Conservation (phyloP, 1,284 basidiomycete species). For the Ganoderma multipileum region DNA sequence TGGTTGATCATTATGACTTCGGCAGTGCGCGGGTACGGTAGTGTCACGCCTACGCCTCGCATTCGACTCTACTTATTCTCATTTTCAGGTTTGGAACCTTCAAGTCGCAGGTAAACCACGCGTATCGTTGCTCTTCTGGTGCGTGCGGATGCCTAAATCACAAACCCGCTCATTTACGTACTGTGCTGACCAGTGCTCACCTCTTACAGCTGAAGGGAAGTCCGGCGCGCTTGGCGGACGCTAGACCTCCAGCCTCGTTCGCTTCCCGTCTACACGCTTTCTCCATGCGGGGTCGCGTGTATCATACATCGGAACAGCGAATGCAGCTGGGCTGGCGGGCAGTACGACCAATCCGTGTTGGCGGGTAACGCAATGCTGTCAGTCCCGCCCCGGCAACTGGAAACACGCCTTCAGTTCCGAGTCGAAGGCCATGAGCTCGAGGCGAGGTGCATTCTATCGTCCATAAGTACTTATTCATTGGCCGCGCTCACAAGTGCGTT, state of each 20-base stretch:
- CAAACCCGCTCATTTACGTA: background rate
- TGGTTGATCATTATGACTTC: background rate
- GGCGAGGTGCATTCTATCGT: background rate
- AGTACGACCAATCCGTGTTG: background rate
- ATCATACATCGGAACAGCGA: background rate
- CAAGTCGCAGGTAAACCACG: constrained; percentile 1
- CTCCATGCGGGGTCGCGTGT: background rate
- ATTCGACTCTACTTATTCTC: background rate
- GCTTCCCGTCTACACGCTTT: background rate
- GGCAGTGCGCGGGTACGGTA: background rate
- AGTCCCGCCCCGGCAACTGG: background rate
- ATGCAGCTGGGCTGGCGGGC: background rate
- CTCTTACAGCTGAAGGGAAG: background rate
- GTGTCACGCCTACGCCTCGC: background rate
- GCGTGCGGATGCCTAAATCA: background rate
- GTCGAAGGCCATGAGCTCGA: background rate
- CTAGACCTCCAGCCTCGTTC: background rate
- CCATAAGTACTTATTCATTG: background rate
- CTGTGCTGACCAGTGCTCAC: background rate
- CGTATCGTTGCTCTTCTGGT: background rate
- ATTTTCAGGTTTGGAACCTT: background rate
- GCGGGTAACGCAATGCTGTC: background rate
- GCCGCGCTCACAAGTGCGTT: background rate
- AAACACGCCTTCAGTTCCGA: background rate
- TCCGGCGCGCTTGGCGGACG: background rate